A percentile compares a stretch with the other conserved stretches of the same genome.
Conservation (phyloP, 129 eudicot species). For the Heracleum sosnowskyi region DNA sequence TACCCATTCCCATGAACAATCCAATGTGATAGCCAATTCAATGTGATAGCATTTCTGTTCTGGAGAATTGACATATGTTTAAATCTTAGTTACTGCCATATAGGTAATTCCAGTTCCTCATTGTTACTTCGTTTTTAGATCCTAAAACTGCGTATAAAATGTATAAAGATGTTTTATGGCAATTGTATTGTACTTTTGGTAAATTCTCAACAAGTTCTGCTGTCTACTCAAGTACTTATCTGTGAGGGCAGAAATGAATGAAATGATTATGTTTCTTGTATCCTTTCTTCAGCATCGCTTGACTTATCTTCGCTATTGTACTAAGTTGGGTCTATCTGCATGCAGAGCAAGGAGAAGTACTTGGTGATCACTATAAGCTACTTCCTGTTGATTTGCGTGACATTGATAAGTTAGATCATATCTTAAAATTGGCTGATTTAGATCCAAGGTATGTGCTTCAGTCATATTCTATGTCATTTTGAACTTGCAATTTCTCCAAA, state of each 20-base stretch:
- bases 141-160: neutral
- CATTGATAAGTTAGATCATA: slow-evolving; percentile 59
- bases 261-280: neutral
- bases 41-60: neutral
- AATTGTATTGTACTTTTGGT: neutral
- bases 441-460: slow-evolving; percentile 69
- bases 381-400: slow-evolving; percentile 91
- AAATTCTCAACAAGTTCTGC: neutral
- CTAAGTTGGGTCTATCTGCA: slow-evolving; percentile 15
- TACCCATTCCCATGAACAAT: neutral
- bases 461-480: neutral
- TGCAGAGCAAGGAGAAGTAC: slow-evolving; percentile 86
- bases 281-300: neutral
- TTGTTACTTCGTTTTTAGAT: neutral
- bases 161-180: neutral
- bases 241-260: neutral
- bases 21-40: neutral
- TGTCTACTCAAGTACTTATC: neutral
- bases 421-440: slow-evolving; percentile 52
- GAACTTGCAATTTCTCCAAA: neutral
- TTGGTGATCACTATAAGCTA: slow-evolving; percentile 77
- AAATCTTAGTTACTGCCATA: neutral
- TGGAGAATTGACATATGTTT: neutral
- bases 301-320: neutral
- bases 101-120: neutral